A percentile compares a stretch with the other conserved stretches of the same genome.
phyloP scores from a whole-genome alignment of 192 early-diverging fungal genomes.

The Lobosporangium transversale region DNA sequence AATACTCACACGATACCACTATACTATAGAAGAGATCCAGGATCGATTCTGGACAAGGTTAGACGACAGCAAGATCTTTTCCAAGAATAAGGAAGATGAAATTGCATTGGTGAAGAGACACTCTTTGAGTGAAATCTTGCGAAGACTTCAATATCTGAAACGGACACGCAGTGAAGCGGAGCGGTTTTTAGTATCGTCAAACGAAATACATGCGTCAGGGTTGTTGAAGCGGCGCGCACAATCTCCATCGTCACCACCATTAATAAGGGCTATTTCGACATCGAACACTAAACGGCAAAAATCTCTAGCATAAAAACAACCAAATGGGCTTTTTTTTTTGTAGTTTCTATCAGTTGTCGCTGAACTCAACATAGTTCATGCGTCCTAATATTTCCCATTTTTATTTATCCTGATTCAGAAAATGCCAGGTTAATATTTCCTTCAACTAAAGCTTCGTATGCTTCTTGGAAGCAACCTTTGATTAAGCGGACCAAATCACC shows the following conservation, averaged over 20 bases:
- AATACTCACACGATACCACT: neutral
- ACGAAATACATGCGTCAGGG: neutral
- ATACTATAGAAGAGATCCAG: slow-evolving; percentile 10
- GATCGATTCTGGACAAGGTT: slow-evolving; percentile 25
- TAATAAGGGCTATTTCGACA: too few relatives aligned
- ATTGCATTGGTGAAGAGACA: slow-evolving; percentile 8
- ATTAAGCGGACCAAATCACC: slow-evolving; percentile 26
- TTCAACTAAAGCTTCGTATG: slow-evolving; percentile 36
- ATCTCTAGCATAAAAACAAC: too few relatives aligned
- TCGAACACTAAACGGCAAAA: too few relatives aligned
- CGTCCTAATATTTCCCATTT: too few relatives aligned
- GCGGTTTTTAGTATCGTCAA: neutral
- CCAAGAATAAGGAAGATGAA: slow-evolving; percentile 13
- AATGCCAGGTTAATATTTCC: slow-evolving; percentile 42
- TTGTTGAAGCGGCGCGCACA: slow-evolving; percentile 14
- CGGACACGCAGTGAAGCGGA: slow-evolving; percentile 17
- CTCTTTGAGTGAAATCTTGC: slow-evolving; percentile 7
- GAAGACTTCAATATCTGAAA: slow-evolving; percentile 13
- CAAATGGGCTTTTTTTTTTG: too few relatives aligned
- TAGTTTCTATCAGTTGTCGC: too few relatives aligned
- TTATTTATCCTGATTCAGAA: slow-evolving; percentile 6
- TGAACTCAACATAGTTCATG: too few relatives aligned
- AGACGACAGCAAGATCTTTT: slow-evolving; percentile 25
- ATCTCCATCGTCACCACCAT: too few relatives aligned
- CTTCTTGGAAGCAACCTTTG: slow-evolving; percentile 43